phyloP scores from a whole-genome alignment of 768 basidiomycete genomes.

The Boletus vermiculosoides region DNA sequence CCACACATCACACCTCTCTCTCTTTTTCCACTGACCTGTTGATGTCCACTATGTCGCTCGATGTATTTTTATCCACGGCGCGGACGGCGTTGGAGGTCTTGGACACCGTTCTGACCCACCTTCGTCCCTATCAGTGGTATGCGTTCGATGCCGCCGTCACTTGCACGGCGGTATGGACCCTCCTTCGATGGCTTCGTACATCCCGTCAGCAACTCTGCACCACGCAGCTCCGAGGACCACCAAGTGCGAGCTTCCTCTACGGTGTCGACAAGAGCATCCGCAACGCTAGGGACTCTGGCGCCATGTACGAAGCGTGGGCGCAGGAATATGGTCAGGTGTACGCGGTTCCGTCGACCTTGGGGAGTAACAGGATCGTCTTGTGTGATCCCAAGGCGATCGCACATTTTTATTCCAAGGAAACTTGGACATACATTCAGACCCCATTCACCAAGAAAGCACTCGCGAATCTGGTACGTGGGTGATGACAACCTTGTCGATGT shows the following conservation, averaged over 20 bases:
- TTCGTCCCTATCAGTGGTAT: not conserved
- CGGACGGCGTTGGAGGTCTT: not conserved
- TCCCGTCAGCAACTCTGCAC: not conserved
- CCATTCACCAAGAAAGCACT: constrained; percentile 35
- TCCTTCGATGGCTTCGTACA: constrained; percentile 3
- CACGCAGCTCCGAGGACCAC: constrained; percentile 17
- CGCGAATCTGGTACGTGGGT: constrained; percentile 18
- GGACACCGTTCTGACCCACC: not conserved
- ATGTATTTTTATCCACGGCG: not conserved
- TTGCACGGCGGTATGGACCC: not conserved
- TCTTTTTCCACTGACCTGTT: not conserved
- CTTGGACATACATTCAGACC: constrained; percentile 40
- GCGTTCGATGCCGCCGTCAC: not conserved
- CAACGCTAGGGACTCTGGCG: not conserved
- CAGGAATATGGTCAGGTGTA: constrained; percentile 15
- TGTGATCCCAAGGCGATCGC: constrained; percentile 40
- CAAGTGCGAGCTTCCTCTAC: constrained; percentile 13
- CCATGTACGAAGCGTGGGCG: constrained; percentile 19
- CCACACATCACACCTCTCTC: not conserved
- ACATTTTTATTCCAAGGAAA: constrained; percentile 2
- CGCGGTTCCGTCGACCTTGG: constrained; percentile 8
- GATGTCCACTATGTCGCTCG: not conserved
- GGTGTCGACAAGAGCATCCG: constrained; percentile 7
- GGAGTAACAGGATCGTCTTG: constrained; percentile 6
- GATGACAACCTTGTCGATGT: not conserved